Percentiles rank a stretch among this genome's conserved stretches.
Conservation (phyloP, 805 yeast species). For the Saccharomycopsis olivae region DNA sequence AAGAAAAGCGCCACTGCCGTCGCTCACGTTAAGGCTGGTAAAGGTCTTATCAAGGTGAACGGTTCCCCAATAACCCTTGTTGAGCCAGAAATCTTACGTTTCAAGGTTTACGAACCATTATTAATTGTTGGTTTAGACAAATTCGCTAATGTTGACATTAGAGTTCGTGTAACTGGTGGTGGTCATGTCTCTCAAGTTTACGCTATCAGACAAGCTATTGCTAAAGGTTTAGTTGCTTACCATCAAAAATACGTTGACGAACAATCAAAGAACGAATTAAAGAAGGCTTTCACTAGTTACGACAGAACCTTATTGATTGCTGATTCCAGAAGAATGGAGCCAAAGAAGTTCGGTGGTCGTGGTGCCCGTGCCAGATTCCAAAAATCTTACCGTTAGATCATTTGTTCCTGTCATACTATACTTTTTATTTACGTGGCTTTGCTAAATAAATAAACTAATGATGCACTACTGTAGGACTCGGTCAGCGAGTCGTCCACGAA, state of each 20-base stretch:
- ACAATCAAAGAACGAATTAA: slow-evolving; percentile 98
- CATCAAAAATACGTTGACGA: slow-evolving; percentile 99
- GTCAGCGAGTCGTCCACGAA: too few relatives aligned
- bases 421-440: slow-evolving; percentile 1
- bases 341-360: slow-evolving; percentile 99
- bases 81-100: slow-evolving; percentile 97
- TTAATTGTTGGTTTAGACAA: slow-evolving; percentile 97
- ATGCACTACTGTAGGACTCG: too few relatives aligned
- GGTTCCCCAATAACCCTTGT: slow-evolving; percentile 99
- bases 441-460: not conserved
- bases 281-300: slow-evolving; percentile 94
- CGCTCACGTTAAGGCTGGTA: slow-evolving; percentile 99
- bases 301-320: slow-evolving; percentile 99
- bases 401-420: slow-evolving; percentile 1
- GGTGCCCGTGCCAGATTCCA: slow-evolving; percentile 99
- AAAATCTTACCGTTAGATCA: slow-evolving; percentile 95
- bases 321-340: slow-evolving; percentile 99
- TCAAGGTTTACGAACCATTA: slow-evolving; percentile 99
- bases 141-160: slow-evolving; percentile 96
- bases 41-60: slow-evolving; percentile 98
- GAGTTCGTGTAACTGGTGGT: slow-evolving; percentile 99
- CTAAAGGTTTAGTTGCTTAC: slow-evolving; percentile 99
- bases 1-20: slow-evolving; percentile 99
- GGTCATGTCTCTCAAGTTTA: slow-evolving; percentile 99
- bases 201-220: slow-evolving; percentile 99